Base-by-base conservation (phyloP, 305 asterid species). In the Fraxinus angustifolia region DNA sequence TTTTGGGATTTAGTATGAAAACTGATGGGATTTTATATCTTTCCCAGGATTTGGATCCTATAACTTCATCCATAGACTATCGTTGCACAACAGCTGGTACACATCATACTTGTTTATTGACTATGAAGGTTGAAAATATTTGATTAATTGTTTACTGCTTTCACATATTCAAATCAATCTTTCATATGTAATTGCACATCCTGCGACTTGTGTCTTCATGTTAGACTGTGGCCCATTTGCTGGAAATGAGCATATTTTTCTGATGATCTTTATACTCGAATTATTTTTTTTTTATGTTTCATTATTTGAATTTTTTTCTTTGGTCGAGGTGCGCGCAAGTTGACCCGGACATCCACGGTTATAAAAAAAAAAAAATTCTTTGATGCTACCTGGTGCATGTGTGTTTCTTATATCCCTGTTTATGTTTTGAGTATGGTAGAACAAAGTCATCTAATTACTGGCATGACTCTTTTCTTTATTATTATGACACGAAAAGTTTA, bases 41-140 rank as follows among this genome's bases (percentile, higher is more conserved):
- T 86, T 83, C 87, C 80, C 94, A 96, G 99, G 97, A 92, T 86
- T 83, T 88, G 90, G 99, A 96, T 86, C 92, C 96, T 10, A 68
- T 77, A 38, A 90, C 98, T 84, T 94, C 99, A 38, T 84, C 91
- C 4, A 90, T 96, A 78, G 94, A 93, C 73, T 96, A 96, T 87
- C 90, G 83, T 58, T 96, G 97, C 91, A 91, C 97, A 82, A 94
- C 98, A 75, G 98, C 98, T 85, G 99, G 99, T 96, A 94, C 81
- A 81, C 76, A 73, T 77, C 89, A 65, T 84, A 79, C 84, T 88
- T 89, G 50, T 83, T 65, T 82, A 76, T 82, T 83, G 82, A 79
- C 34, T 80, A 50, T 78, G 73, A 84, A 81, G 85, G 84, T 81
- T 76, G 68, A 48, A 80, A 75, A 16, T 68, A 58, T 23, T 76